Percentiles rank a stretch among this genome's conserved stretches.
Evolutionary conservation across 208 protist species (phyloP).

Genomic region (Crithidia mellificae): DNA sequence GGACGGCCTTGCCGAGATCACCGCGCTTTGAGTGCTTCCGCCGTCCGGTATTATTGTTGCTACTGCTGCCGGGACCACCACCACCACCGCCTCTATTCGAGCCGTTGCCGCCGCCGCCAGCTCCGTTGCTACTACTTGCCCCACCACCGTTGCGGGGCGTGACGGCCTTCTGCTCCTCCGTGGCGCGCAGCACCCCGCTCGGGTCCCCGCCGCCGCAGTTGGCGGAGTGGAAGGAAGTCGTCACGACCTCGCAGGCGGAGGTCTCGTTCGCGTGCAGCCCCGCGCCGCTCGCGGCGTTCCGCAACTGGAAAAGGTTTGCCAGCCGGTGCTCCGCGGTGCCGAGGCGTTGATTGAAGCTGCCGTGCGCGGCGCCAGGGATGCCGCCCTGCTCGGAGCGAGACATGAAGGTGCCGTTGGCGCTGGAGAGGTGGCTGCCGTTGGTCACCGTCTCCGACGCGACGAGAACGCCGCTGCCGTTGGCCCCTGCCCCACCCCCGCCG

Average conservation of each 20-base stretch:
- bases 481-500: background rate
- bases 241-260: conserved; percentile 3
- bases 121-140: background rate
- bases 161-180: conserved; percentile 16
- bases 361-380: conserved; percentile 9
- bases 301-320: conserved; percentile 23
- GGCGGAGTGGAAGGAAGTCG: background rate
- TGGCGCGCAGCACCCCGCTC: conserved; percentile 12
- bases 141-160: background rate
- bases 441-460: conserved; percentile 29
- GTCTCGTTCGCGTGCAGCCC: conserved; percentile 23
- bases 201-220: conserved; percentile 10
- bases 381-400: conserved; percentile 18
- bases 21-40: conserved; percentile 5
- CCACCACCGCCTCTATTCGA: conserved; percentile 19
- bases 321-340: conserved; percentile 24
- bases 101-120: conserved; percentile 32
- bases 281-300: background rate
- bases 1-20: conserved; percentile 17
- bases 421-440: conserved; percentile 6
- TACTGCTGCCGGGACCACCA: conserved; percentile 2
- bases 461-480: conserved; percentile 11
- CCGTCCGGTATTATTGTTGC: background rate
- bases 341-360: background rate
- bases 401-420: conserved; percentile 14